Evolutionary conservation across 176 grass and related monocot species (phyloP).

Genomic region (Hordeum marinum): DNA sequence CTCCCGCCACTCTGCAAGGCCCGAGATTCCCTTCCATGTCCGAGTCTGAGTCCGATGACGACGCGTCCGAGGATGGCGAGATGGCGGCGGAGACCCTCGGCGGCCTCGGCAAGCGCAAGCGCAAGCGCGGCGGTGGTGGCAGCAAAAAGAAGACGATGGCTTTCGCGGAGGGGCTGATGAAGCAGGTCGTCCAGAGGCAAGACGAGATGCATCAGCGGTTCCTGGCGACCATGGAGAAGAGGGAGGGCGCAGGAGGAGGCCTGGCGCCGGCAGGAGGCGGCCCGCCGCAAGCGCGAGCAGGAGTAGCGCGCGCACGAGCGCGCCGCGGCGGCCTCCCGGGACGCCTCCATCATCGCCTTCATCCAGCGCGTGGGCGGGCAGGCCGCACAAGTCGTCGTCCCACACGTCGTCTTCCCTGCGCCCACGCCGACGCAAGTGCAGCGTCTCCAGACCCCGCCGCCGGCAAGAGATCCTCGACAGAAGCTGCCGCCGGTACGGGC

Average conservation of each 20-base stretch:
- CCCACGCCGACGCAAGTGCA: constrained; percentile 8
- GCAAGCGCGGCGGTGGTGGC: constrained; percentile 36
- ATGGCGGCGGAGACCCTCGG: constrained; percentile 50
- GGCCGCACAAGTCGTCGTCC: neutral
- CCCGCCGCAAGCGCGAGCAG: constrained; percentile 73
- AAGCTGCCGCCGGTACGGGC: neutral
- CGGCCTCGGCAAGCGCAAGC: constrained; percentile 51
- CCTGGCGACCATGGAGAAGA: constrained; percentile 75
- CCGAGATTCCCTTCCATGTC: constrained; percentile 69
- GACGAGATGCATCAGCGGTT: constrained; percentile 81
- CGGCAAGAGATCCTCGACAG: constrained; percentile 21
- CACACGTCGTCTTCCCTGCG: neutral
- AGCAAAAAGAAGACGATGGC: constrained; percentile 52
- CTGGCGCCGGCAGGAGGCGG: constrained; percentile 82
- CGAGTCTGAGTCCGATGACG: constrained; percentile 55
- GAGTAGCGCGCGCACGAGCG: constrained; percentile 78
- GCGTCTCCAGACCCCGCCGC: neutral
- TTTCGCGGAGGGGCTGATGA: constrained; percentile 80
- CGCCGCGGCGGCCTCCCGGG: constrained; percentile 61
- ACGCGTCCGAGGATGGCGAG: constrained; percentile 47
- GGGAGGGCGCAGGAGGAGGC: constrained; percentile 47
- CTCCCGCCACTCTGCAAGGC: constrained; percentile 33
- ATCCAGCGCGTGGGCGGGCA: constrained; percentile 74
- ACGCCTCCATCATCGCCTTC: constrained; percentile 68
- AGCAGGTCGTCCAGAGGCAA: constrained; percentile 68